These are phyloP conservation scores for Albugo laibachii DNA, from an alignment of 352 stramenopile species.

Conservation along the genomic window DNA sequence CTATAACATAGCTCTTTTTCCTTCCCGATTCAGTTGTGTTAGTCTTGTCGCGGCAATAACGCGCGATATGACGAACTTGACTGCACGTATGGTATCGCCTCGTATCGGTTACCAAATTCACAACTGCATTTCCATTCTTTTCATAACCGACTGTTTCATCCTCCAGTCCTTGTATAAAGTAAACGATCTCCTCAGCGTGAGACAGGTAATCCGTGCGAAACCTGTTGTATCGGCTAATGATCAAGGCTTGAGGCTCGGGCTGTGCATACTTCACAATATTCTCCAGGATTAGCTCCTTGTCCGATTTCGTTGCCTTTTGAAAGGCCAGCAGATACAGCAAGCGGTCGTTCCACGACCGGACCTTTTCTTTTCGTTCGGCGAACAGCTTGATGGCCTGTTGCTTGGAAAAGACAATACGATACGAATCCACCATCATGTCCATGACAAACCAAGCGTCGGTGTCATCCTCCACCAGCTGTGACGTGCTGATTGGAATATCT, in stretches of 20 bases:
- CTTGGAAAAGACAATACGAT: background rate
- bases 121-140: too few relatives aligned
- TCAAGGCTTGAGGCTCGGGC: background rate
- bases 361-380: background rate
- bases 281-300: background rate
- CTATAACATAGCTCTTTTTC: too few relatives aligned
- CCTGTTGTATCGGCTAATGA: background rate
- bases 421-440: slow-evolving; percentile 1
- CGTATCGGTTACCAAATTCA: too few relatives aligned
- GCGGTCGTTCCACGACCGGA: slow-evolving; percentile 4
- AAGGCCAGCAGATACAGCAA: slow-evolving; percentile 3
- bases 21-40: too few relatives aligned
- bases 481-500: slow-evolving; percentile 1
- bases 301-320: background rate
- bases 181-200: too few relatives aligned
- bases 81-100: too few relatives aligned
- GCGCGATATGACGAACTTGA: too few relatives aligned
- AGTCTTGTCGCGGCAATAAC: too few relatives aligned
- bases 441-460: background rate
- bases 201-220: too few relatives aligned
- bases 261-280: slow-evolving; percentile 6
- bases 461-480: background rate
- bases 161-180: too few relatives aligned
- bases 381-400: slow-evolving; percentile 2
- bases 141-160: too few relatives aligned